Evolutionary conservation across 768 basidiomycete species (phyloP), one percentile per base, ranked within the genome.

Genomic region (Suillus luteus): DNA sequence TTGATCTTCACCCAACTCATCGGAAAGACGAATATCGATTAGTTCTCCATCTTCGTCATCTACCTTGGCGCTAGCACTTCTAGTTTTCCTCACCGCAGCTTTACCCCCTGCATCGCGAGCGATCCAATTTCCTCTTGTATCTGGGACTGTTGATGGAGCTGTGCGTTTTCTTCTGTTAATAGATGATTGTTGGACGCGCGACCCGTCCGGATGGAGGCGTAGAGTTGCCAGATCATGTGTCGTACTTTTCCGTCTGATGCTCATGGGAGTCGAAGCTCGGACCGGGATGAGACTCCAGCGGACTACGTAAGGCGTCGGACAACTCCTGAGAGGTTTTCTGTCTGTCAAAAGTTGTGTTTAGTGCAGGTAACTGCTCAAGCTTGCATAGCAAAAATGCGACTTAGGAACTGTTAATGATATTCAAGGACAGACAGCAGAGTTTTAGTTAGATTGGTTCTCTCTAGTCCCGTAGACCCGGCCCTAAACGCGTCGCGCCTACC

Each of bases 211-310:
- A 64, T 86, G 88, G 4, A 92, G 71, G 40, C 87, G 83, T n/a
- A 91, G 83, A 49, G 82, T 80, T 0, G 89, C 79, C 41, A 85
- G 80, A 70, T 91, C 90, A 71, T 85, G 87, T 22, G 89, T 82
- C 1, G 88, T 89, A 64, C 76, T 86, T 60, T 75, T 71, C 54
- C 75, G 72, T 11, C 76, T 73, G 58, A 76, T 70, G 62, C 71
- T 77, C 76, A 76, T 74, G 6, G 15, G 38, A n/a, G 55, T 48
- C 52, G 59, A 33, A 19, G 22, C 7, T 60, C 46, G 59, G 40
- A 60, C 27, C 41, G 11, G 41, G 59, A 41, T 22, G 57, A 49
- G 44, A n/a, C 51, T 31, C 19, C 35, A 10, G 11, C 33, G 15
- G 55, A 40, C 58, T 60, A 55, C 59, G 59, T 60, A 44, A 55